Evolutionary conservation across 805 yeast genomes (phyloP).

Genomic region (Candida sanyiensis): DNA sequence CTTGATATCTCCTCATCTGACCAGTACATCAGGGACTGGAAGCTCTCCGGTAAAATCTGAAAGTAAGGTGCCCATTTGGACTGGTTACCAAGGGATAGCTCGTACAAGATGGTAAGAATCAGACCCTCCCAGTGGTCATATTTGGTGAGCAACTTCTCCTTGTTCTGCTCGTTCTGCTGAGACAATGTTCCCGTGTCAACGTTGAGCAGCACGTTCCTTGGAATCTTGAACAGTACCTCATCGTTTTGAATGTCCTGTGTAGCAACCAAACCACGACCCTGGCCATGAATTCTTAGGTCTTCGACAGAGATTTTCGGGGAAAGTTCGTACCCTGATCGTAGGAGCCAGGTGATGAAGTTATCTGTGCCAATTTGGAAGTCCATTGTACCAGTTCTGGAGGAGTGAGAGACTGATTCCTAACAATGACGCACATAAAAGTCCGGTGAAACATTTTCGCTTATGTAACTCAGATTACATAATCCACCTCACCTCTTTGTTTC

Average conservation of each 20-base stretch:
- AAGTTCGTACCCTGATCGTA: conserved; percentile 36
- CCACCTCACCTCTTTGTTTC: neutral
- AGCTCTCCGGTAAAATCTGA: conserved; percentile 56
- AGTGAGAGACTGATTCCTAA: too few species aligned
- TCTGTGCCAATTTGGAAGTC: conserved; percentile 30
- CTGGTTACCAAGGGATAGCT: conserved; percentile 37
- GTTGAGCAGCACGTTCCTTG: conserved; percentile 52
- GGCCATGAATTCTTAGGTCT: conserved; percentile 52
- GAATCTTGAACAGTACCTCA: conserved; percentile 65
- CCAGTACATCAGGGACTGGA: conserved; percentile 82
- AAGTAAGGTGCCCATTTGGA: conserved; percentile 71
- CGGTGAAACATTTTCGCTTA: neutral
- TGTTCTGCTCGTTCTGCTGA: conserved; percentile 27
- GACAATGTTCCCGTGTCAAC: conserved; percentile 50
- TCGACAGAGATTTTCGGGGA: conserved; percentile 52
- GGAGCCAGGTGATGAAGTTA: conserved; percentile 42
- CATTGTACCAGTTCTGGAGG: too few species aligned
- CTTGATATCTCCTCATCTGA: conserved; percentile 45
- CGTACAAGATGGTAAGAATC: conserved; percentile 62
- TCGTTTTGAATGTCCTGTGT: conserved; percentile 49
- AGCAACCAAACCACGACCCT: conserved; percentile 81
- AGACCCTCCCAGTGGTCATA: conserved; percentile 75
- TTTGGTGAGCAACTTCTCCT: conserved; percentile 31
- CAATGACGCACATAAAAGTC: neutral
- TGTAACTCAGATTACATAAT: neutral